phyloP scores from a whole-genome alignment of 495 filamentous ascomycete species.

The Aspergillus asperescens region DNA sequence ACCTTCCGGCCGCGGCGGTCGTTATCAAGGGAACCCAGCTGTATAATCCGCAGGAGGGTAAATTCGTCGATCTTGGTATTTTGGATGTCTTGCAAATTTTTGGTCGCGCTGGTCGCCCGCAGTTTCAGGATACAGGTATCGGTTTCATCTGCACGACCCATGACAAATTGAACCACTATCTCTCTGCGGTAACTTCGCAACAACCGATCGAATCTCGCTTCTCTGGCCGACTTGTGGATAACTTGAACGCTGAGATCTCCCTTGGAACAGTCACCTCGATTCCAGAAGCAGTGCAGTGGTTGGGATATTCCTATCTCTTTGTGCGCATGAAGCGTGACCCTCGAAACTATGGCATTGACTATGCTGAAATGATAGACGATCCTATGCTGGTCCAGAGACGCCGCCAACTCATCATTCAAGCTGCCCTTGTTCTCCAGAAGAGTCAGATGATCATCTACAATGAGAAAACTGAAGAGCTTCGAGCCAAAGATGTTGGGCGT shows the following conservation, averaged over 20 bases:
- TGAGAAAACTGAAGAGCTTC: conserved; percentile 82
- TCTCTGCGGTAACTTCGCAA: conserved; percentile 88
- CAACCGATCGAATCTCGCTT: conserved; percentile 94
- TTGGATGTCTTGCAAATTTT: conserved; percentile 98
- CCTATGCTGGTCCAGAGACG: conserved; percentile 76
- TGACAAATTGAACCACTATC: conserved; percentile 88
- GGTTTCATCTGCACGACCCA: conserved; percentile 95
- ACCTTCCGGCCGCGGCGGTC: conserved; percentile 93
- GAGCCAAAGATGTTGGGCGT: conserved; percentile 87
- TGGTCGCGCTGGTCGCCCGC: conserved; percentile 92
- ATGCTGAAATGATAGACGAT: conserved; percentile 82
- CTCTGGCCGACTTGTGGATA: conserved; percentile 86
- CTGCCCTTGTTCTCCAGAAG: conserved; percentile 75
- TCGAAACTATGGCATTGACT: conserved; percentile 91
- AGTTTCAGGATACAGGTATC: conserved; percentile 93
- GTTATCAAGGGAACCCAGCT: conserved; percentile 97
- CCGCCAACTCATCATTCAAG: conserved; percentile 76
- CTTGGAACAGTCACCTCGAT: conserved; percentile 94
- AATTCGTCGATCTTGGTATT: conserved; percentile 94
- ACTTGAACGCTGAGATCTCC: conserved; percentile 91
- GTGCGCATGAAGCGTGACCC: conserved; percentile 93
- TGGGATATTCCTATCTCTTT: conserved; percentile 95
- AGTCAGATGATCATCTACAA: conserved; percentile 99
- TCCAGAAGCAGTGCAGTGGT: conserved; percentile 90
- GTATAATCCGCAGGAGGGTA: conserved; percentile 92